These are phyloP conservation scores for Pleurotus giganteus DNA, from an alignment of 768 basidiomycete species.

Conservation along the genomic window DNA sequence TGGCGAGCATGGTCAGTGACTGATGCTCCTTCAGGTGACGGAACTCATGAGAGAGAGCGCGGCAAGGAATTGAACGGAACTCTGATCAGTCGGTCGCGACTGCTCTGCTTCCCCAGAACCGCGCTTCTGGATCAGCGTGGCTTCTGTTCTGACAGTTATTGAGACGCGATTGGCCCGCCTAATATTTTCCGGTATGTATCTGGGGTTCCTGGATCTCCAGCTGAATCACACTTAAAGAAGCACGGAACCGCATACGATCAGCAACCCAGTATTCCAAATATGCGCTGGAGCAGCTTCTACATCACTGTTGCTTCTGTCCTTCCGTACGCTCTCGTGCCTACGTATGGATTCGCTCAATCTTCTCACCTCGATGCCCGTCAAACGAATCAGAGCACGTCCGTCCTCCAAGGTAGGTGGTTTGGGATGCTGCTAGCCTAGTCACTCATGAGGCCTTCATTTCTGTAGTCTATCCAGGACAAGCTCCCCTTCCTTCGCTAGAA, in stretches of 20 bases:
- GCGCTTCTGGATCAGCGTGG: too few species aligned
- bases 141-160: too few species aligned
- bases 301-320: not conserved
- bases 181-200: not conserved
- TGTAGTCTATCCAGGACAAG: not conserved
- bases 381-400: not conserved
- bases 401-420: not conserved
- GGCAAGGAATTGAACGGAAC: too few species aligned
- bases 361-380: not conserved
- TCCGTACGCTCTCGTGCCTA: not conserved
- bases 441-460: not conserved
- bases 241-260: not conserved
- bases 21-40: too few species aligned
- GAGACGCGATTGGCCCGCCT: too few species aligned
- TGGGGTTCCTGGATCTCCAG: not conserved
- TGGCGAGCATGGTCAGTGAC: too few species aligned
- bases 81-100: too few species aligned
- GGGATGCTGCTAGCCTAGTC: not conserved
- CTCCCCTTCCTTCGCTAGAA: not conserved
- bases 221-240: not conserved
- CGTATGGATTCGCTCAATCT: not conserved
- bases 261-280: not conserved
- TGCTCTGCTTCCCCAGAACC: too few species aligned
- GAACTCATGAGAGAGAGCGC: too few species aligned
- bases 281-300: constrained; percentile 3